Base-by-base conservation (phyloP, 768 basidiomycete species). In the Dacryopinax primogenitus region DNA sequence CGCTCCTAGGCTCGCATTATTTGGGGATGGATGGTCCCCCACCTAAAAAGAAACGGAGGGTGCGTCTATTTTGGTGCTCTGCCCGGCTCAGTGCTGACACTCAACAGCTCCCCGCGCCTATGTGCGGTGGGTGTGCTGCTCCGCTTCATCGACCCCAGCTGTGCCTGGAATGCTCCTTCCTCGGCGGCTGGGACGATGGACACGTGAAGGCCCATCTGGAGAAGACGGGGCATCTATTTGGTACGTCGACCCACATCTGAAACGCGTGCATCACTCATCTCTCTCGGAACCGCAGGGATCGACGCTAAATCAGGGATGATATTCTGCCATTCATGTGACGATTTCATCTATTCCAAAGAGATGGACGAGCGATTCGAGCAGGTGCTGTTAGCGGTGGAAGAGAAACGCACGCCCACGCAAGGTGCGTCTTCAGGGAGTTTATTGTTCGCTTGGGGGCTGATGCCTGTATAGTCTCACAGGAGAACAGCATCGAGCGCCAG, bases 271-370 rank as follows among this genome's bases (percentile, higher is more conserved):
- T 34, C 44, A 13, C 11, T 51, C 23, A 15, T 45, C 36, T 35
- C 62, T 63, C 12, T 18, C n/a, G 11, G 62, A 39, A n/a, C 21
- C 45, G 7, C 69, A 93, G 92, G 86, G 70, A 82, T 83, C 30
- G 91, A 94, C 72, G 77, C 83, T 2, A 83, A 82, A 68, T 82
- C 85, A 0, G 92, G 92, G n/a, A 78, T 79, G 11, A 76, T 93
- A 1, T 93, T 82, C 71, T 94, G 92, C 72, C 73, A 76, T 1
- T 76, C 79, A 34, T 94, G 92, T 75, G 79, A 85, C 36, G 87
- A 92, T 71, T 86, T 90, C 66, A 80, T 90, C 26, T 86, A 86
- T 69, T 78, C 88, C 67, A 68, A 79, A 13, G 73, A 71, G 1
- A 70, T 91, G 35, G 83, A 84, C 39, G 72, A 75, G 7, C 65